phyloP scores from a whole-genome alignment of 352 stramenopile species.

The Globisporangium lucens region DNA sequence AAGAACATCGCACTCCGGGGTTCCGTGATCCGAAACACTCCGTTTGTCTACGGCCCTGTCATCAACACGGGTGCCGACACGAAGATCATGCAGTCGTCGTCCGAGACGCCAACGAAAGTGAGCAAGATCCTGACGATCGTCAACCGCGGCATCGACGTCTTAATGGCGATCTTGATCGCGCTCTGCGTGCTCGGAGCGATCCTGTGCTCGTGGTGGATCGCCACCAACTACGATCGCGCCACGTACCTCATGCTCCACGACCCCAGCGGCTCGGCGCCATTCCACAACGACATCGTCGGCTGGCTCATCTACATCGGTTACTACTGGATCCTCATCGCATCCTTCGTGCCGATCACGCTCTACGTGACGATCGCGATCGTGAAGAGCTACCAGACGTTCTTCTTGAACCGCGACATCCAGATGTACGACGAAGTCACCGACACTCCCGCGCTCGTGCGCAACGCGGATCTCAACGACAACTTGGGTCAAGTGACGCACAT shows the following conservation, averaged over 20 bases:
- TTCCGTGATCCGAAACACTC: slow-evolving; percentile 83
- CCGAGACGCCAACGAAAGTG: slow-evolving; percentile 65
- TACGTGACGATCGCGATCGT: slow-evolving; percentile 88
- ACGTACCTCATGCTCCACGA: slow-evolving; percentile 74
- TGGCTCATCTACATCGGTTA: slow-evolving; percentile 80
- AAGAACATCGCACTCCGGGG: slow-evolving; percentile 82
- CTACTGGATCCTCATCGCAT: slow-evolving; percentile 88
- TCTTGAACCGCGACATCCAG: slow-evolving; percentile 79
- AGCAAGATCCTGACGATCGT: slow-evolving; percentile 86
- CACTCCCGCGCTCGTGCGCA: slow-evolving; percentile 76
- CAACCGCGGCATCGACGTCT: slow-evolving; percentile 68
- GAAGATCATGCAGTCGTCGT: slow-evolving; percentile 87
- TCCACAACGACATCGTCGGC: slow-evolving; percentile 67
- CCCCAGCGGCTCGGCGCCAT: slow-evolving; percentile 55
- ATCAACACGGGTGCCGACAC: slow-evolving; percentile 81
- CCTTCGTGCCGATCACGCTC: slow-evolving; percentile 86
- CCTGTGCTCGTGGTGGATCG: slow-evolving; percentile 70
- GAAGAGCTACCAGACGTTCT: slow-evolving; percentile 85
- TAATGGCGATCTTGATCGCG: slow-evolving; percentile 67
- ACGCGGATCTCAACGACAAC: slow-evolving; percentile 84
- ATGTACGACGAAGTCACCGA: slow-evolving; percentile 85
- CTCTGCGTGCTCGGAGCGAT: slow-evolving; percentile 74
- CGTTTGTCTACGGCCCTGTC: slow-evolving; percentile 75
- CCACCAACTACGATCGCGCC: slow-evolving; percentile 44
- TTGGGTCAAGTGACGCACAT: slow-evolving; percentile 87